A percentile compares a stretch with the other conserved stretches of the same genome.
These are phyloP conservation scores for Fusarium buxicola DNA, from an alignment of 2,329 filamentous ascomycete genomes.

Conservation along the genomic window DNA sequence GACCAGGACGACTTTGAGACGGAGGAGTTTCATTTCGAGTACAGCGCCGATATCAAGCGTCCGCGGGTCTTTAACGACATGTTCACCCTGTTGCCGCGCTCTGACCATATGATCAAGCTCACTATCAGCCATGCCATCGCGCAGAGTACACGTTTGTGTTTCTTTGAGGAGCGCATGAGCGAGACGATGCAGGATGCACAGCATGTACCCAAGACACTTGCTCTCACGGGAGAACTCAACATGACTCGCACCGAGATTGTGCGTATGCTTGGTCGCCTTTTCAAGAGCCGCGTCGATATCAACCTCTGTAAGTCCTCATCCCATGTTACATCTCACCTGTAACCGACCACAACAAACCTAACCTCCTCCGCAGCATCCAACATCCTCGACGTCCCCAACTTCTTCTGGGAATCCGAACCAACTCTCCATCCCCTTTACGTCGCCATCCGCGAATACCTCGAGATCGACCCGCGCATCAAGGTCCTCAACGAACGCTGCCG, in stretches of 20 bases:
- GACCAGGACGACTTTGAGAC: constrained; percentile 94
- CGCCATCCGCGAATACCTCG: constrained; percentile 95
- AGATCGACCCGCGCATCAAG: constrained; percentile 95
- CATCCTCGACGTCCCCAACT: constrained; percentile 94
- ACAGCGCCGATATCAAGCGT: constrained; percentile 85
- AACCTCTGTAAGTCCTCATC: constrained; percentile 82
- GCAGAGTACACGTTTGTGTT: constrained; percentile 94
- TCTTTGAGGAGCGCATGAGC: constrained; percentile 96
- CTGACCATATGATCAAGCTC: constrained; percentile 98
- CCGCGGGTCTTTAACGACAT: constrained; percentile 98
- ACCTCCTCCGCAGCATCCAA: constrained; percentile 76
- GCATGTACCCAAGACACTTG: constrained; percentile 88
- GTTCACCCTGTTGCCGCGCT: constrained; percentile 92
- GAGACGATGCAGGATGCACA: constrained; percentile 94
- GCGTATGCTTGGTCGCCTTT: constrained; percentile 88
- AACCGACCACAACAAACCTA: constrained; percentile 25
- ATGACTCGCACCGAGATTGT: constrained; percentile 95
- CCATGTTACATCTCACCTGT: background rate
- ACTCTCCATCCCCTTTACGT: constrained; percentile 94
- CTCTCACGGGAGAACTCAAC: constrained; percentile 88
- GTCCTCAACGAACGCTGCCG: constrained; percentile 97
- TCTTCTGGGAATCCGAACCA: constrained; percentile 98
- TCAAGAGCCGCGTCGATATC: constrained; percentile 95
- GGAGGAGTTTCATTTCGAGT: constrained; percentile 98
- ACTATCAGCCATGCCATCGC: constrained; percentile 98